Percentiles rank a stretch among this genome's conserved stretches.
phyloP scores from a whole-genome alignment of 192 early-diverging fungal species.

The Umbelopsis sp. region DNA sequence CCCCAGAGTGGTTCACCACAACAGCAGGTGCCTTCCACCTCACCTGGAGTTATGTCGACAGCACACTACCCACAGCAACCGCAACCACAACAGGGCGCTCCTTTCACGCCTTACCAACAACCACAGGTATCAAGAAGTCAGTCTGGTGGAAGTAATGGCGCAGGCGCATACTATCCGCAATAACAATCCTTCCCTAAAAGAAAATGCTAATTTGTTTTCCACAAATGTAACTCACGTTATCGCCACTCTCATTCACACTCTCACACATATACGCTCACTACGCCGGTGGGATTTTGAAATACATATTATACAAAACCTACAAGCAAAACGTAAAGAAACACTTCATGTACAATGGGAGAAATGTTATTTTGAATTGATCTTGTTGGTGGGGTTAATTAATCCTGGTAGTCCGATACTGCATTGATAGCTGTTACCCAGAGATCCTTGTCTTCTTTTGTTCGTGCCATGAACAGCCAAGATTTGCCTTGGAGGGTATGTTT shows the following conservation, averaged over 20 bases:
- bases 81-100: not conserved
- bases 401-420: not conserved
- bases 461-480: constrained; percentile 1
- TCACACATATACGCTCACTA: not conserved
- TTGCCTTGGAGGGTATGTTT: not conserved
- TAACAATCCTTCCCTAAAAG: not conserved
- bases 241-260: constrained; percentile 7
- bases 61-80: constrained; percentile 6
- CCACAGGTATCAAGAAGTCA: constrained; percentile 5
- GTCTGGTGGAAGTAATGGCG: constrained; percentile 16
- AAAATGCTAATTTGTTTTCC: constrained; percentile 16
- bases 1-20: constrained; percentile 14
- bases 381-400: not conserved
- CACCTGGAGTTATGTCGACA: not conserved
- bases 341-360: not conserved
- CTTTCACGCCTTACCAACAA: constrained; percentile 9
- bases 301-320: constrained; percentile 14
- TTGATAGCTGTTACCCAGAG: not conserved
- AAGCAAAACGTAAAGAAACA: not conserved
- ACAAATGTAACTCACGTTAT: constrained; percentile 14
- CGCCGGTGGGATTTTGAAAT: constrained; percentile 8
- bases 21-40: not conserved
- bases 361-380: not conserved
- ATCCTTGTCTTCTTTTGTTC: constrained; percentile 1
- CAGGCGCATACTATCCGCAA: constrained; percentile 20